Conservation (phyloP, 2,329 filamentous ascomycete species). For the Xylariaceae sp. region DNA sequence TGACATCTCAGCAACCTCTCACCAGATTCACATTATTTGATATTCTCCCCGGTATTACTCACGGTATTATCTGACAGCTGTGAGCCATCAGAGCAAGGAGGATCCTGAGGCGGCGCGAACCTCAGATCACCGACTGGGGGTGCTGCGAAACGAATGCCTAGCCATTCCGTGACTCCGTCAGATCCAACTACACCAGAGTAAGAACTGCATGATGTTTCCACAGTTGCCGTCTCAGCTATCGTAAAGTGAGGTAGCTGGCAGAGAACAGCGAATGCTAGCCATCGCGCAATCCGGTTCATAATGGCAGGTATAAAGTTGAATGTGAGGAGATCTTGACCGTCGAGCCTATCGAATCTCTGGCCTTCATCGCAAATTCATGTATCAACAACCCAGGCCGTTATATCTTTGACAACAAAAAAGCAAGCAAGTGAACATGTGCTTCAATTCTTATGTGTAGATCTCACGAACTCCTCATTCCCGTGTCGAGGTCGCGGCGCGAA, state of each 20-base stretch:
- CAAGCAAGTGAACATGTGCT: no score
- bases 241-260: conserved; percentile 18
- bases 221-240: conserved; percentile 32
- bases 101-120: conserved; percentile 63
- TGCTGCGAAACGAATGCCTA: conserved; percentile 69
- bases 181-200: conserved; percentile 53
- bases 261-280: conserved; percentile 18
- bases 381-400: conserved; percentile 7
- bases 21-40: not conserved
- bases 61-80: conserved; percentile 47
- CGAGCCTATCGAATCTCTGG: not conserved
- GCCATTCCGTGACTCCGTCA: conserved; percentile 63
- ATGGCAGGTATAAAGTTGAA: conserved; percentile 3
- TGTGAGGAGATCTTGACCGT: conserved; percentile 1
- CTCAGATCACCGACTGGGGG: conserved; percentile 60
- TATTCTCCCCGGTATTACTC: conserved; percentile 34
- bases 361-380: conserved; percentile 10
- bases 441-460: no score
- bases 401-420: conserved; percentile 1
- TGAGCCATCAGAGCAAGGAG: conserved; percentile 39
- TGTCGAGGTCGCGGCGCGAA: no score
- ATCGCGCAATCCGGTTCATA: conserved; percentile 13
- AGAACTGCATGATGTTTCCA: conserved; percentile 61
- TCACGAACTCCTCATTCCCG: no score
- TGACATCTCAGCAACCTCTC: not conserved